These are phyloP conservation scores for Passalora sequoiae DNA, from an alignment of 2,329 filamentous ascomycete genomes.

Conservation along the genomic window DNA sequence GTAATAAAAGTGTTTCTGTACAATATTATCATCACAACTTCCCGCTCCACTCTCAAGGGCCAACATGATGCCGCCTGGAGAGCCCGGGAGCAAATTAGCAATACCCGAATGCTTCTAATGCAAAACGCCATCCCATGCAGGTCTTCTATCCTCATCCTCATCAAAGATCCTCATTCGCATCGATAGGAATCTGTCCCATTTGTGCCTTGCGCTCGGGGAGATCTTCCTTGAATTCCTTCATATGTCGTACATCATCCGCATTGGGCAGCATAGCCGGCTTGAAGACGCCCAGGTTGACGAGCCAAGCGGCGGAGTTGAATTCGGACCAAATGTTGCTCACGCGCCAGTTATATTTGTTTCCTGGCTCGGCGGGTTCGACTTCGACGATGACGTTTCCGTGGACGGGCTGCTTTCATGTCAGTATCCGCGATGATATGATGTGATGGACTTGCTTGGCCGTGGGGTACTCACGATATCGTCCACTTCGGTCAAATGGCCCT, in stretches of 20 bases:
- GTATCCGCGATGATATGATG: slow-evolving; percentile 1
- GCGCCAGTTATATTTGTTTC: slow-evolving; percentile 21
- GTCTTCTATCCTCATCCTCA: no score
- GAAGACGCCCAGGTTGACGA: slow-evolving; percentile 28
- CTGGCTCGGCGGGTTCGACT: slow-evolving; percentile 11
- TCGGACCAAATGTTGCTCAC: slow-evolving; percentile 28
- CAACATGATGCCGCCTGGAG: no score
- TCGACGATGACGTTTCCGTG: slow-evolving; percentile 22
- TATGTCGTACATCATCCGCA: slow-evolving; percentile 12
- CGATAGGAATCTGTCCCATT: neutral
- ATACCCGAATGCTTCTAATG: no score
- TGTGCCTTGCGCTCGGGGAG: neutral
- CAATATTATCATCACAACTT: no score
- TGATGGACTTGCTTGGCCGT: no score
- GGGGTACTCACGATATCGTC: slow-evolving; percentile 25
- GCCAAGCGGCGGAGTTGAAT: slow-evolving; percentile 33
- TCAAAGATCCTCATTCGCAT: neutral
- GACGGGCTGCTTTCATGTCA: slow-evolving; percentile 11
- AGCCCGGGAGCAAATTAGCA: no score
- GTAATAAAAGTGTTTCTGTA: no score
- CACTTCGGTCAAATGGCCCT: slow-evolving; percentile 24
- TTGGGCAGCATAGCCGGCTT: slow-evolving; percentile 13
- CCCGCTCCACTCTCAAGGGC: no score
- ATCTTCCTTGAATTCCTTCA: slow-evolving; percentile 11
- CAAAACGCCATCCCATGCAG: no score